Evolutionary conservation across 495 filamentous ascomycete genomes (phyloP), one percentile per base, ranked within the genome.

Genomic region (Neurospora africana): DNA sequence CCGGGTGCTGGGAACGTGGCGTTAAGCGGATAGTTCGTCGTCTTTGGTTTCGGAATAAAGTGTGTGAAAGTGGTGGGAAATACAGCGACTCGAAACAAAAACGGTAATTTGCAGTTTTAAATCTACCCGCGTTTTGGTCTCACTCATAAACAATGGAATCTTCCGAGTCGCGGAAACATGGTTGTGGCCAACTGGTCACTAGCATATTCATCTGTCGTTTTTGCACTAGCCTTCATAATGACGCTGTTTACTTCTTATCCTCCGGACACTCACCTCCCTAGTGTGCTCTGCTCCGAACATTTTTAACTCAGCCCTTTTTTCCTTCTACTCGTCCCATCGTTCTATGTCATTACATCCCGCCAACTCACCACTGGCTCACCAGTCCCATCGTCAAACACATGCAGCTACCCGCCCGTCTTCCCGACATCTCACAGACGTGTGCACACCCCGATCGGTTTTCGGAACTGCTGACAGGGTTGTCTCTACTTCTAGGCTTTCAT

Each of bases 1-100:
- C 53, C 53, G 13, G 39, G 40, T 40, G 69, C 69, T 44, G 39
- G 40, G 69, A n/a, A 70, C 69, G 39, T 70, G 44, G 69, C 69
- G 40, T 47, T 38, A 53, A 53, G 27, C 21, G 41, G 68, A 30
- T 43, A 19, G 53, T 61, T 30, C 53, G 53, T 61, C 53, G 23
- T 61, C 53, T 61, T 61, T 61, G 23, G 53, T 61, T 61, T 61
- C 6, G 53, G 23, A 23, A 30, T 17, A 8, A 17, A 61, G 23
- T 61, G 23, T 61, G 23, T 61, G 53, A 30, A 61, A 23, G 2
- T 61, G 53, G 2, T 61, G 53, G 53, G 53, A 61, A 15, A 61
- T 61, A 61, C 53, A 61, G 13, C 23, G 53, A 61, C 23, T 61
- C 30, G 53, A 30, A 61, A 30, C 53, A 61, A 61, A 30, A 61